Conservation (phyloP, 306 rosid species). For the Medicago truncatula region MtrunA17r5.0-ANR NC_053046.1:36502501-36503000, state of each 20-base stretch:
- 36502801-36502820: background rate
- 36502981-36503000: too few relatives aligned
- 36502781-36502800: background rate
- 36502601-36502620: slow-evolving; percentile 24
- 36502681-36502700: slow-evolving; percentile 30
- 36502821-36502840: background rate
- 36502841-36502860: background rate
- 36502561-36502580: slow-evolving; percentile 29
- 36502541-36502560: slow-evolving; percentile 7
- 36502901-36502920: background rate
- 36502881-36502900: background rate
- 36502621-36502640: slow-evolving; percentile 1
- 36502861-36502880: background rate
- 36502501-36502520: slow-evolving; percentile 9
- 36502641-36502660: slow-evolving; percentile 5
- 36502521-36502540: slow-evolving; percentile 24
- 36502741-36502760: slow-evolving; percentile 17
- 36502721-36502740: slow-evolving; percentile 20
- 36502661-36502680: slow-evolving; percentile 15
- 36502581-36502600: slow-evolving; percentile 29
- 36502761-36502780: slow-evolving; percentile 34
- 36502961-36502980: background rate
- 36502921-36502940: background rate
- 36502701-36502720: slow-evolving; percentile 29
- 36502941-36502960: background rate